A percentile compares a stretch with the other conserved stretches of the same genome.
Conservation (phyloP, 768 basidiomycete genomes). For the Kwoniella shandongensis region DNA sequence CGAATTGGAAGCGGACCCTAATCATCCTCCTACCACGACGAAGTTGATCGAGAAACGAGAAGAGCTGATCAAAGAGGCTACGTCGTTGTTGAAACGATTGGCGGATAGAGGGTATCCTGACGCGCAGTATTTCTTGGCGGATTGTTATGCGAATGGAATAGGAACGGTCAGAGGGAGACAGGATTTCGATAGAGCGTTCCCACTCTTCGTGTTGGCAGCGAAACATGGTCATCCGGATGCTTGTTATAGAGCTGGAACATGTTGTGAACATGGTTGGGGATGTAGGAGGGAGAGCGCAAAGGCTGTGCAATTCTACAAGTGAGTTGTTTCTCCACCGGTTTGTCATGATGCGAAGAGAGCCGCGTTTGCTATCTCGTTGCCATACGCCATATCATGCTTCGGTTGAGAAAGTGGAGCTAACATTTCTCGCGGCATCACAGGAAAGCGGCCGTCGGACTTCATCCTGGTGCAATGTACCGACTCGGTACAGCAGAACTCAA, state of each 20-base stretch:
- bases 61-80: constrained; percentile 85
- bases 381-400: background rate
- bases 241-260: constrained; percentile 91
- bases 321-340: no score
- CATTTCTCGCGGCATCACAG: constrained; percentile 42
- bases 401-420: background rate
- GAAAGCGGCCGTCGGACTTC: constrained; percentile 85
- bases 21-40: constrained; percentile 13
- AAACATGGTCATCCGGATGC: constrained; percentile 97
- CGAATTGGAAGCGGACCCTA: constrained; percentile 53
- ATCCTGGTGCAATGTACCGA: constrained; percentile 94
- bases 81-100: constrained; percentile 77
- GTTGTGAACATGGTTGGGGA: constrained; percentile 99
- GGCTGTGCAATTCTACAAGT: constrained; percentile 81
- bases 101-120: constrained; percentile 92
- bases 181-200: constrained; percentile 96
- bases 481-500: constrained; percentile 95
- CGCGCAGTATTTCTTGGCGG: constrained; percentile 95
- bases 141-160: constrained; percentile 98
- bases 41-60: constrained; percentile 57
- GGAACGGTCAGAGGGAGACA: constrained; percentile 85
- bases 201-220: constrained; percentile 89
- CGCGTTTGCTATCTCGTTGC: background rate
- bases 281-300: constrained; percentile 88
- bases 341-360: no score